These are phyloP conservation scores for Quercus dentata DNA, from an alignment of 306 rosid species.

Conservation along the genomic window DNA sequence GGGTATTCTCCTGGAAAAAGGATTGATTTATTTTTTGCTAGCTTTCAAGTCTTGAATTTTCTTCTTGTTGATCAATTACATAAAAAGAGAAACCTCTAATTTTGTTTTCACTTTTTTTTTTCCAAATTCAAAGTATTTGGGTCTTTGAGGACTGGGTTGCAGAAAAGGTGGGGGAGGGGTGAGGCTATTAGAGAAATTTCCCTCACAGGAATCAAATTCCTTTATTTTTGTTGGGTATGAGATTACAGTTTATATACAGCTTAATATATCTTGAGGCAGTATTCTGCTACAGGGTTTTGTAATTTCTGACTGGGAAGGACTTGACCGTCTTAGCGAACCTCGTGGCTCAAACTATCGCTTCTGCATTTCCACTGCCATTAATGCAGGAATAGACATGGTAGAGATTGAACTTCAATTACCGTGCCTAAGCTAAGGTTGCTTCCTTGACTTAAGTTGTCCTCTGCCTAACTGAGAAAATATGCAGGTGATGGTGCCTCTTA, in stretches of 20 bases:
- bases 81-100: too few relatives aligned
- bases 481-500: conserved; percentile 80
- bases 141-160: too few relatives aligned
- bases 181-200: background rate
- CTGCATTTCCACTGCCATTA: conserved; percentile 60
- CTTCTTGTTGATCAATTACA: background rate
- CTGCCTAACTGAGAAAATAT: conserved; percentile 14
- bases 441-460: conserved; percentile 1
- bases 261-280: conserved; percentile 9
- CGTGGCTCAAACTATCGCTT: conserved; percentile 55
- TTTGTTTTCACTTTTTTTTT: too few relatives aligned
- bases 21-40: background rate
- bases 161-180: background rate
- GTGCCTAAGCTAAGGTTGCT: background rate
- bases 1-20: background rate
- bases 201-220: background rate
- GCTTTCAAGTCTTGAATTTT: background rate
- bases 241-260: background rate
- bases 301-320: conserved; percentile 82
- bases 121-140: too few relatives aligned
- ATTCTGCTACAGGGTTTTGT: conserved; percentile 68
- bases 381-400: conserved; percentile 94
- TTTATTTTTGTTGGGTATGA: conserved; percentile 16
- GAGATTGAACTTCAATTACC: conserved; percentile 12
- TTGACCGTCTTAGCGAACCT: conserved; percentile 59